Evolutionary conservation across 805 yeast species (phyloP), one percentile per base, ranked within the genome.

Genomic region (Teunomyces kruisii): DNA sequence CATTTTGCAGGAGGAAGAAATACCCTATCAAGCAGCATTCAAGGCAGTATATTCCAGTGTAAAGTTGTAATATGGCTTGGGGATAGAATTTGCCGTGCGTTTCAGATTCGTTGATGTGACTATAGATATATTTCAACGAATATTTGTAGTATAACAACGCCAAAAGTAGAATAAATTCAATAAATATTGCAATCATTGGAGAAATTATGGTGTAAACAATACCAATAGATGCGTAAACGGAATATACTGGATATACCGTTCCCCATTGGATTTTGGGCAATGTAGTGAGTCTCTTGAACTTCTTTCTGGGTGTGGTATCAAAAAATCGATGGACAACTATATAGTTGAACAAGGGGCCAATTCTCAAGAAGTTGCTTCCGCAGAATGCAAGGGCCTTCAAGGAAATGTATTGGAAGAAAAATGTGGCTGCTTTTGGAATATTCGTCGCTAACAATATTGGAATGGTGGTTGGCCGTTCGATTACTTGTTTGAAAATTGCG

Each of bases 381-480:
- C 85, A 79, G 44, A 86, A 80, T 1, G 91, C 79, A 45, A 90
- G 67, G 0, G 96, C 92, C 62, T 86, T 83, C 28, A 90, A 71
- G 0, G 88, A 66, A 31, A 89, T 68, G 56, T 84, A 88, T 3
- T 91, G 86, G 61, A 84, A 84, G 66, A 90, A 91, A 58, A 91
- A 90, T 36, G 84, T 87, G 1, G 96, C 84, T 17, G 96, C 86
- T 57, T 86, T 86, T 0, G 97, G 96, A 29, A 91, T 71, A 54
- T 89, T 87, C 10, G 77, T 75, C 0, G 96, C 96, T 17, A 89
- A 70, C 43, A 88, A 62, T 5, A 80, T 71, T 1, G 94, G 89
- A 9, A 87, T 78, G 0, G 88, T 79, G 0, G 83, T 79, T 1
- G 96, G 96, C 52, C 79, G 83, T 47, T 78, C 80, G 6, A 87